Percentiles rank a stretch among this genome's conserved stretches.
Evolutionary conservation across 2,329 filamentous ascomycete species (phyloP).

Genomic region (Pezizomycotina sp.): DNA sequence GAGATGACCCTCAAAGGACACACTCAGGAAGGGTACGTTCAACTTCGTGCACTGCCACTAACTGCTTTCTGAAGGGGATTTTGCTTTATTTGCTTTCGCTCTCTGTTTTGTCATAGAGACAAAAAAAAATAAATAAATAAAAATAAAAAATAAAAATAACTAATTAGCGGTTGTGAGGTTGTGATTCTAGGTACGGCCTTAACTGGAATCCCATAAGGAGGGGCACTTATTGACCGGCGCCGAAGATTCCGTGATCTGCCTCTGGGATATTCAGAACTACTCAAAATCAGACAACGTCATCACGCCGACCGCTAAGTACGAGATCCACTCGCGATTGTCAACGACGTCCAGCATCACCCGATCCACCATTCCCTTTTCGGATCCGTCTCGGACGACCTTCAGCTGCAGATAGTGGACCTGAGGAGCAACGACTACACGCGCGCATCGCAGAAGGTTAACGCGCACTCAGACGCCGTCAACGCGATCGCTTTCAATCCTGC

Average conservation of each 20-base stretch:
- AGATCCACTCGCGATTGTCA: slow-evolving; percentile 69
- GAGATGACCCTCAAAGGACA: slow-evolving; percentile 79
- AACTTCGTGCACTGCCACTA: too few species aligned
- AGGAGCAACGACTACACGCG: slow-evolving; percentile 49
- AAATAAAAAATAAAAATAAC: too few species aligned
- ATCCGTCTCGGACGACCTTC: slow-evolving; percentile 87
- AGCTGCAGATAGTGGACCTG: slow-evolving; percentile 80
- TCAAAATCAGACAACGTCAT: slow-evolving; percentile 53
- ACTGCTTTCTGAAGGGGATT: too few species aligned
- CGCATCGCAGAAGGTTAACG: slow-evolving; percentile 41
- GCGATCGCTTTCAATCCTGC: slow-evolving; percentile 87
- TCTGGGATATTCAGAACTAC: slow-evolving; percentile 79
- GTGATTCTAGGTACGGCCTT: slow-evolving; percentile 47
- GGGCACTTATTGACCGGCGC: slow-evolving; percentile 79
- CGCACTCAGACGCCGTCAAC: slow-evolving; percentile 87
- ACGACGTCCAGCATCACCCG: slow-evolving; percentile 92
- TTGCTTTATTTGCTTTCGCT: too few species aligned
- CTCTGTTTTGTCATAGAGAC: too few species aligned
- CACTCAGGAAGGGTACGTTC: slow-evolving; percentile 49
- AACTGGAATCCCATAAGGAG: slow-evolving; percentile 75
- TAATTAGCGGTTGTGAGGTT: slow-evolving; percentile 1
- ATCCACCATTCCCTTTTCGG: slow-evolving; percentile 72
- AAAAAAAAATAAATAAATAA: too few species aligned
- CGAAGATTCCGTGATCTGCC: slow-evolving; percentile 75
- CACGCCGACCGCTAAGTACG: slow-evolving; percentile 58